Evolutionary conservation across 1,139 yeast genomes (phyloP), one percentile per base, ranked within the genome.

Genomic region (Zygosaccharomyces pseudobailii): DNA sequence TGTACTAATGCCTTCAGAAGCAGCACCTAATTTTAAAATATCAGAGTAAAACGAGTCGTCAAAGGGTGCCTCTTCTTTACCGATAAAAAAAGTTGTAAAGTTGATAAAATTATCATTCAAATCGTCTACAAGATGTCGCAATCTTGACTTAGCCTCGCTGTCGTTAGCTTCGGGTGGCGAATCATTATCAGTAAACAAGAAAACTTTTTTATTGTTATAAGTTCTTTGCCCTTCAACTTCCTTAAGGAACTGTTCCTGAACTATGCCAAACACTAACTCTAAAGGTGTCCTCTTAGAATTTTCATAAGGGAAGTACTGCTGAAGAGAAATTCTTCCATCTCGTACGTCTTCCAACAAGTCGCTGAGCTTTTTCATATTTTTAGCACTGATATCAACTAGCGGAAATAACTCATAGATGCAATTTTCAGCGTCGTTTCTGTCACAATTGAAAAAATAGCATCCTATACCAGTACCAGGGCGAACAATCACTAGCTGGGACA

Each of bases 401-500:
- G 66, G 62, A 37, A 76, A 63, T 3, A 75, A 50, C 36, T 65
- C 65, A 45, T 62, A 64, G 1, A 74, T 63, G 2, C 74, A 72
- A 25, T 52, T 37, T 6, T 60, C 55, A 3, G 61, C 47, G 3
- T 57, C 63, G 4, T 54, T 42, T n/a, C 61, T 54, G 1, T 46
- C 34, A 53, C 81, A 71, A 56, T 82, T 79, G 65, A 79, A 80
- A 23, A 84, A 62, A 57, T 79, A 83, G 41, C 84, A 74, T 0
- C 89, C 90, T 31, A 84, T 69, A 0, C 88, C 89, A 0, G 88
- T 79, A 48, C 72, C 72, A 2, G 86, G 84, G 47, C 77, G 63
- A 0, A 83, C 73, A 36, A 81, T 79, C 1, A 81, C 75, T 50
- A 83, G 67, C 38, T 79, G 82, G 4, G 79, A 70, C 71, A 82